Evolutionary conservation across 495 filamentous ascomycete species (phyloP).

Genomic region (Terfezia boudieri): DNA sequence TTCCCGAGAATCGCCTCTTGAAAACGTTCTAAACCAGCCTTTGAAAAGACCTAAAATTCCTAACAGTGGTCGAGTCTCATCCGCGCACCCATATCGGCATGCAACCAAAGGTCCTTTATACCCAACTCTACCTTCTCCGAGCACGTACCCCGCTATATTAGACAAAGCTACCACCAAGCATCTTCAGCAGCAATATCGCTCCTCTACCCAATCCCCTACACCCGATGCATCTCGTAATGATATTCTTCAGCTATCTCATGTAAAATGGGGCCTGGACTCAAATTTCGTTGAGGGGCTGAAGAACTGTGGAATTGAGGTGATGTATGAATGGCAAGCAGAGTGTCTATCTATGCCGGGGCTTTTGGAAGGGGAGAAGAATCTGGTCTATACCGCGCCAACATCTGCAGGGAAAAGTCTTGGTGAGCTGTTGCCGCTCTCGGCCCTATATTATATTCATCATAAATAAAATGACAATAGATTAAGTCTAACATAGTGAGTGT

Average conservation of each 20-base stretch:
- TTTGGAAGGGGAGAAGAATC: conserved; percentile 39
- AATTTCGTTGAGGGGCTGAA: conserved; percentile 42
- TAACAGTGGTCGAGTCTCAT: no score
- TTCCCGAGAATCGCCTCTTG: no score
- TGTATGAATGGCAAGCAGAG: conserved; percentile 69
- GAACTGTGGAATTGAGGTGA: conserved; percentile 37
- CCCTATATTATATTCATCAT: no score
- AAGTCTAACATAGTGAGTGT: neutral
- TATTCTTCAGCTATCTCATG: conserved; percentile 22
- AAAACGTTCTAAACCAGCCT: no score
- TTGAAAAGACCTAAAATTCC: no score
- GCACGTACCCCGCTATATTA: no score
- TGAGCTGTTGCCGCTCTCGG: neutral
- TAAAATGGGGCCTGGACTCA: conserved; percentile 39
- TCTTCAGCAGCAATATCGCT: no score
- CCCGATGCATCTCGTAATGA: neutral
- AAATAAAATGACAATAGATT: neutral
- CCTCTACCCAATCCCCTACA: no score
- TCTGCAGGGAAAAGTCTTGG: conserved; percentile 56
- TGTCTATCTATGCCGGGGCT: conserved; percentile 49
- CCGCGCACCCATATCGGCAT: no score
- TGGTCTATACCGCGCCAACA: conserved; percentile 70
- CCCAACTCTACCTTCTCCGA: no score
- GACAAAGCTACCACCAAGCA: no score
- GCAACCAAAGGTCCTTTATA: no score